Base-by-base conservation (phyloP, 257 asterid species). In the Solanum clarkiae region DNA sequence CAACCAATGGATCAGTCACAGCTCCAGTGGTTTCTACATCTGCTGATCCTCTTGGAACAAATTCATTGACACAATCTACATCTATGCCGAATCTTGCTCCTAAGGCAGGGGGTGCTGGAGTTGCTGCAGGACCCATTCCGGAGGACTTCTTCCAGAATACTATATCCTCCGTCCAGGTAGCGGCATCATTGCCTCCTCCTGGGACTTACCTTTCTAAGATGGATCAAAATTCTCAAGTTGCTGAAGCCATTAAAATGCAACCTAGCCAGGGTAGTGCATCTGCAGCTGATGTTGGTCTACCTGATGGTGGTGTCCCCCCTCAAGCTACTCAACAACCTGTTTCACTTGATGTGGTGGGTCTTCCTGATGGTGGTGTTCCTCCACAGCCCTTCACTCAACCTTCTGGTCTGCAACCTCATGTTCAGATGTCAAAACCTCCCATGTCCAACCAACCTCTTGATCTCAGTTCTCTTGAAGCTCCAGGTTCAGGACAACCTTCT, bases 101-200 rank as follows among this genome's bases (percentile, higher is more conserved):
- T 81, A 51, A 63, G 45, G 93, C 72, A 42, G 60, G 90, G 7
- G 94, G 99, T 51, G 88, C 83, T 87, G 99, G 99, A 80, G 90
- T 88, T 84, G 80, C 95, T 80, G 97, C 88, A 32, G 86, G 94
- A 80, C 98, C 99, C 47, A 97, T 97, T 84, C 98, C 99, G 5
- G 99, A 97, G 93, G 99, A 97, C 94, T 97, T 97, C 85, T 97
- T 95, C 90, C 98, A 95, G 95, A 91, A 97, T 80, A 96, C 99
- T 32, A 89, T 97, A 86, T 93, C 98, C 20, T 97, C 99, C 81
- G 66, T 95, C 86, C 93, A 95, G 89, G 98, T 91, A 88, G 98
- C 98, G 13, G 94, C 94, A 74, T 89, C 97, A 57, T 89, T 97
- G 60, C 96, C 96, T 66, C 98, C 98, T 82, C 89, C 99, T 59